These are phyloP conservation scores for Candida freyschussii DNA, from an alignment of 1,139 yeast genomes.

Conservation along the genomic window DNA sequence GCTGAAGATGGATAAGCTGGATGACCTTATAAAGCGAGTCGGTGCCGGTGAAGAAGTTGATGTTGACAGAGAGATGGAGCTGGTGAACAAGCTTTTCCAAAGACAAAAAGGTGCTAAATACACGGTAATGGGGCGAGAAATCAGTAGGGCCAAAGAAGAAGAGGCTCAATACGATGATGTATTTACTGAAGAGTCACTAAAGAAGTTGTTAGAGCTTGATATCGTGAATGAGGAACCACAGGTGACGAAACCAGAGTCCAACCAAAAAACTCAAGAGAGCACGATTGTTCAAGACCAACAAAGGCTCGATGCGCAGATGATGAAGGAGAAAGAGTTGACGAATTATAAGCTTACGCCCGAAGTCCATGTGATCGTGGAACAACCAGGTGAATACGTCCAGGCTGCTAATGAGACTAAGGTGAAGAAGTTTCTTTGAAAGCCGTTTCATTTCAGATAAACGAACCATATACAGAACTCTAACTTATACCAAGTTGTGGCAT, in stretches of 20 bases:
- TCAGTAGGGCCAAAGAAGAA: background rate
- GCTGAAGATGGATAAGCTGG: slow-evolving; percentile 29
- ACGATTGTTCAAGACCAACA: slow-evolving; percentile 4
- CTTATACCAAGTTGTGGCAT: slow-evolving; percentile 1
- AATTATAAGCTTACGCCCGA: slow-evolving; percentile 28
- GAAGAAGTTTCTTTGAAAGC: slow-evolving; percentile 28
- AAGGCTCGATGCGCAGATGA: slow-evolving; percentile 13
- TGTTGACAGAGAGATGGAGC: slow-evolving; percentile 28
- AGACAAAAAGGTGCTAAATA: slow-evolving; percentile 18
- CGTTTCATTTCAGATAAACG: background rate
- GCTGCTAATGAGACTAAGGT: slow-evolving; percentile 32
- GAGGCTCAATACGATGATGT: slow-evolving; percentile 5
- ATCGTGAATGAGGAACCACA: slow-evolving; percentile 9
- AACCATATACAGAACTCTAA: background rate
- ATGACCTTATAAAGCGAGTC: slow-evolving; percentile 27
- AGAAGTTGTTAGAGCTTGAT: slow-evolving; percentile 17
- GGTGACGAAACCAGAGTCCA: slow-evolving; percentile 4
- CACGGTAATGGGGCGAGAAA: slow-evolving; percentile 8
- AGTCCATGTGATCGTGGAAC: slow-evolving; percentile 30
- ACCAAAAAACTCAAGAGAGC: slow-evolving; percentile 2
- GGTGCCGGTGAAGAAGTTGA: slow-evolving; percentile 27
- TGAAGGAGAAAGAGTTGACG: slow-evolving; percentile 25
- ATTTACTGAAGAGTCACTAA: slow-evolving; percentile 16
- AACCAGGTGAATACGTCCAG: slow-evolving; percentile 32
- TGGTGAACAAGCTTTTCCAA: slow-evolving; percentile 30